phyloP scores from a whole-genome alignment of 495 filamentous ascomycete species.

The Penicillium crystallinum region DNA sequence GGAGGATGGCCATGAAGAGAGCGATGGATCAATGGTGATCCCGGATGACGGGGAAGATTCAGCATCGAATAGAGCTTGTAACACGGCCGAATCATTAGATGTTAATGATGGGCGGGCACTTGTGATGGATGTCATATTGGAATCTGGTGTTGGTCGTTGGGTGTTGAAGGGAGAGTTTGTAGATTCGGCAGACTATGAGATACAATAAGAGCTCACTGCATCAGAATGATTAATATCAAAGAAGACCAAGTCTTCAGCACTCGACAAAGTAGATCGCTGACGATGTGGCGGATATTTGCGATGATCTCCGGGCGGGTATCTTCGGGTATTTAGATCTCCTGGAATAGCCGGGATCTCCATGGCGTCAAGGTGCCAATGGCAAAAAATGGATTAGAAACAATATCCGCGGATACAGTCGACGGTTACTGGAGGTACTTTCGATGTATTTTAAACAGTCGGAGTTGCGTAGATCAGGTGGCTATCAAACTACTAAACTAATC shows the following conservation, averaged over 20 bases:
- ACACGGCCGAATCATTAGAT: slow-evolving; percentile 63
- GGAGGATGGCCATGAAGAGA: slow-evolving; percentile 54
- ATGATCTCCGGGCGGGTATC: slow-evolving; percentile 14
- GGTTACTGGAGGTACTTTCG: slow-evolving; percentile 10
- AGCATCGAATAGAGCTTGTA: slow-evolving; percentile 75
- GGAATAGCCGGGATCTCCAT: neutral
- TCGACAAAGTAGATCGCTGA: no score
- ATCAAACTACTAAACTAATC: neutral
- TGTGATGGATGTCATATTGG: slow-evolving; percentile 37
- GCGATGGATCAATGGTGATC: slow-evolving; percentile 48
- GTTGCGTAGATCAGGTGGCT: neutral
- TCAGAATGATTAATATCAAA: no score
- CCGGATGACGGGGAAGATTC: slow-evolving; percentile 57
- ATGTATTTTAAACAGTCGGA: neutral
- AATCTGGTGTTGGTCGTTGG: neutral
- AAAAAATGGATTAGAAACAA: neutral
- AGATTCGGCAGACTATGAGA: neutral
- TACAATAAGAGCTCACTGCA: neutral
- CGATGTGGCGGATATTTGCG: slow-evolving; percentile 8
- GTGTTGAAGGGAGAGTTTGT: neutral
- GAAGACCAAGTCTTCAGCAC: no score
- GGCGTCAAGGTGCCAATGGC: neutral
- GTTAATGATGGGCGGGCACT: slow-evolving; percentile 49
- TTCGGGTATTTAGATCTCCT: slow-evolving; percentile 15
- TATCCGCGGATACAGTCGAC: slow-evolving; percentile 7